Conservation (phyloP, 306 rosid species). For the Begonia peltatifolia region DNA sequence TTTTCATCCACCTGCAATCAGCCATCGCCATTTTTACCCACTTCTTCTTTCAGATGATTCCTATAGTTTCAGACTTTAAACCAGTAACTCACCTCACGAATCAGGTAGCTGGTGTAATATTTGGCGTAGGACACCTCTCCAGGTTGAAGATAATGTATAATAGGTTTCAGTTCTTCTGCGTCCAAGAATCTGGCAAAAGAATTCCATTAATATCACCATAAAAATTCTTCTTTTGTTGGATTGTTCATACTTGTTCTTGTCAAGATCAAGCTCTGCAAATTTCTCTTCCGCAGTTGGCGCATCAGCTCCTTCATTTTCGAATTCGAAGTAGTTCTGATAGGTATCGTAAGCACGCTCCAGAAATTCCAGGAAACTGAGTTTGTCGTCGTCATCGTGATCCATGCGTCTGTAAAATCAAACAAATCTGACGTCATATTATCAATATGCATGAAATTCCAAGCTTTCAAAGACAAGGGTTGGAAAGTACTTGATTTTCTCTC, state of each 20-base stretch:
- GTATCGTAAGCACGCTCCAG: constrained; percentile 19
- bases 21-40: not conserved
- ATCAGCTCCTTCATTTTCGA: constrained; percentile 23
- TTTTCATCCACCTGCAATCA: constrained; percentile 55
- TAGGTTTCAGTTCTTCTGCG: constrained; percentile 50
- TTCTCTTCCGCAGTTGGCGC: constrained; percentile 25
- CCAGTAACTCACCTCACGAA: constrained; percentile 33
- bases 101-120: constrained; percentile 37
- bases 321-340: constrained; percentile 38
- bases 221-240: not conserved
- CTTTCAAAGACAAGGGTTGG: not conserved
- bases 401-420: constrained; percentile 27
- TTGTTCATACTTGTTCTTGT: constrained; percentile 38
- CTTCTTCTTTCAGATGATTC: no score
- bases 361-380: constrained; percentile 43
- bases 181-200: constrained; percentile 26
- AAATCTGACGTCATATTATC: no score
- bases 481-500: constrained; percentile 41
- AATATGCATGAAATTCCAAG: no score
- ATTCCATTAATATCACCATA: no score
- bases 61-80: not conserved
- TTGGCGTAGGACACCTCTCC: constrained; percentile 62
- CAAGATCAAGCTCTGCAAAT: constrained; percentile 48
- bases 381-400: constrained; percentile 43
- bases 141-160: constrained; percentile 42